Base-by-base conservation (phyloP, 2,329 filamentous ascomycete genomes). In the Cryphonectria radicalis region DNA sequence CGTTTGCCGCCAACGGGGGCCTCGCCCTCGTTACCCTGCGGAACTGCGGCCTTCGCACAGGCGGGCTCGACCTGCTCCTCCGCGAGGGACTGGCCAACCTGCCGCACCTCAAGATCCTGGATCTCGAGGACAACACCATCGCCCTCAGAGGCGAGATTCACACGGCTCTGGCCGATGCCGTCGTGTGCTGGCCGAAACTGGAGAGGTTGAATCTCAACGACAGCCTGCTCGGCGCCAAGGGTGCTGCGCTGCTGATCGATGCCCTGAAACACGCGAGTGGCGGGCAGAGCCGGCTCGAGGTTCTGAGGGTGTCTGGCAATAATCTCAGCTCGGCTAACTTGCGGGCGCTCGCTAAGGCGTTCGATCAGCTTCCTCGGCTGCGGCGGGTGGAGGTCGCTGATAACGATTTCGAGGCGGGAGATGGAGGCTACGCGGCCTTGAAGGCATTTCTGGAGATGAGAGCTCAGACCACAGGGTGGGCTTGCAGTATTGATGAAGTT, bases 361-460 rank as follows among this genome's bases (percentile, higher is more conserved):
- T 70, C 11, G 25, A n/a, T 19, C 6, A 22, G n/a, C 55, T 63
- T 4, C n/a, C 37, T 11, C 17, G 5, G 22, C 57, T 70, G 55
- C 25, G 64, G 43, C 32, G 32, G 25, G 2, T 70, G 35, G 17
- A 43, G 32, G 13, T 67, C 1, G 32, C 22, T 0, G 25, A 17
- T 5, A 70, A 67, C 42, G 63, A 63, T 3, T 8, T 67, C 43
- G 55, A 67, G 42, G 68, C 19, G 43, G 43, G 22, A 7, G 7
- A 50, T 50, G 22, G 8, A n/a, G 46, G 22, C 2, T n/a, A n/a
- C 22, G 22, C 17, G 59, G 46, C 10, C 3, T 57, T 64, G 62
- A 64, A 17, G 40, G 13, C n/a, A 17, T 22, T 32, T 19, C 17
- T 64, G 2, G n/a, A 64, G 62, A 17, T 10, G 42, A 64, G 37